Base-by-base conservation (phyloP, 345 rosid genomes). In the Chamaenerion angustifolium region DNA sequence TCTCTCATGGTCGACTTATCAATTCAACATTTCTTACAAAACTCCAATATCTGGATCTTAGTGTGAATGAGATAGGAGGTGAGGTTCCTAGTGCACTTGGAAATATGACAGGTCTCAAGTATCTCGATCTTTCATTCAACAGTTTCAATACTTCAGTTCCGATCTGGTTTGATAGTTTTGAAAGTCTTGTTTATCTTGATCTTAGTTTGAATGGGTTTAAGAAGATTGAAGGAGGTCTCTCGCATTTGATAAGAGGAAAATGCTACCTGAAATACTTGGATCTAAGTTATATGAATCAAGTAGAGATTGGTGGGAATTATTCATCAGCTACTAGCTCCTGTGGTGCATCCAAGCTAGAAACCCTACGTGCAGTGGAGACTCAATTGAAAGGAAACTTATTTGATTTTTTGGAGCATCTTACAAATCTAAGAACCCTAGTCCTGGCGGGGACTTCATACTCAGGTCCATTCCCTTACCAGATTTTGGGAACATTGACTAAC, bases 101-200 rank as follows among this genome's bases (percentile, higher is more conserved):
- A 0, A 57, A 57, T 41, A 18, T 49, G 46, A 57, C 54, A 17
- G 41, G 46, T 42, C 61, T 57, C 42, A 23, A 2, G 0, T 7
- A 10, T 23, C 61, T 56, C 10, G 35, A 56, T 46, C 40, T 56
- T 16, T 56, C 60, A 2, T 8, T 1, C n/a, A 56, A 56, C 43
- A 25, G 12, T 15, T 17, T 56, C 0, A 2, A 15, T 0, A 31
- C 54, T 42, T 21, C 25, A 21, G 4, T 21, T 21, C 25, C 25
- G 4, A 21, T 21, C 25, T 21, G 1, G 25, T 21, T 21, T 21
- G 25, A 21, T 21, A 21, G 25, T 21, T 21, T 21, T 21, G 25
- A 21, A 21, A 21, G 4, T 4, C 25, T 21, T 21, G 25, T 21
- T 21, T 1, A 21, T 21, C 25, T 21, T 0, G 25, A 21, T 0